phyloP scores from a whole-genome alignment of 2,329 filamentous ascomycete species.

The Verruconis gallopava region DNA sequence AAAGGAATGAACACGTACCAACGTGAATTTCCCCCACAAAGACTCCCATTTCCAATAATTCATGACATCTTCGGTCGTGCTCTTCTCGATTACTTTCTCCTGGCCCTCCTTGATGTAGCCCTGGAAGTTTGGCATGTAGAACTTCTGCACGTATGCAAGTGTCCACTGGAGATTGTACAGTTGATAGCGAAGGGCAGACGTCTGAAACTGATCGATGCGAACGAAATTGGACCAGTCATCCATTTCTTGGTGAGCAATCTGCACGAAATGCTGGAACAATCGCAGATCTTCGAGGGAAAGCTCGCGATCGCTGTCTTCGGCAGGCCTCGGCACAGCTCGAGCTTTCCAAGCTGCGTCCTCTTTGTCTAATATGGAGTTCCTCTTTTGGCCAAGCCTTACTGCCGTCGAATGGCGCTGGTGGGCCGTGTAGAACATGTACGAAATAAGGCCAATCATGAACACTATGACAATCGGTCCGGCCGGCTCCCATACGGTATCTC shows the following conservation, averaged over 20 bases:
- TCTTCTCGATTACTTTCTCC: constrained; percentile 15
- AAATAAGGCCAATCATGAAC: not conserved
- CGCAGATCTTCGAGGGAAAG: constrained; percentile 7
- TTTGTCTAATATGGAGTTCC: constrained; percentile 2
- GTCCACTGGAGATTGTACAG: constrained; percentile 14
- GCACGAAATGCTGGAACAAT: constrained; percentile 13
- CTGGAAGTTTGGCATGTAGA: constrained; percentile 15
- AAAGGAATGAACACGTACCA: too few species aligned
- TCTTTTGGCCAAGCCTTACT: not conserved
- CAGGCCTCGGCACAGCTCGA: not conserved
- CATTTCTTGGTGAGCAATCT: constrained; percentile 12
- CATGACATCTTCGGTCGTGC: constrained; percentile 11
- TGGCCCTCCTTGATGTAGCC: constrained; percentile 14
- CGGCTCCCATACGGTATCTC: not conserved
- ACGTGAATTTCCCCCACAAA: constrained; percentile 10
- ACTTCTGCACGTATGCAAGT: constrained; percentile 13
- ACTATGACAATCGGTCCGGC: not conserved
- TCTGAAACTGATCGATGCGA: constrained; percentile 18
- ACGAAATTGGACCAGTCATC: constrained; percentile 15
- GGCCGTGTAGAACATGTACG: not conserved
- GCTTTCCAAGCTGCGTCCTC: not conserved
- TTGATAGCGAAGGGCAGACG: constrained; percentile 16
- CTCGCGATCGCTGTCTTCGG: constrained; percentile 7
- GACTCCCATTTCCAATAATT: constrained; percentile 13
- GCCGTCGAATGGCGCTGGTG: not conserved